Base-by-base conservation (phyloP, 2,329 filamentous ascomycete genomes). In the Leptographium lundbergii region DNA sequence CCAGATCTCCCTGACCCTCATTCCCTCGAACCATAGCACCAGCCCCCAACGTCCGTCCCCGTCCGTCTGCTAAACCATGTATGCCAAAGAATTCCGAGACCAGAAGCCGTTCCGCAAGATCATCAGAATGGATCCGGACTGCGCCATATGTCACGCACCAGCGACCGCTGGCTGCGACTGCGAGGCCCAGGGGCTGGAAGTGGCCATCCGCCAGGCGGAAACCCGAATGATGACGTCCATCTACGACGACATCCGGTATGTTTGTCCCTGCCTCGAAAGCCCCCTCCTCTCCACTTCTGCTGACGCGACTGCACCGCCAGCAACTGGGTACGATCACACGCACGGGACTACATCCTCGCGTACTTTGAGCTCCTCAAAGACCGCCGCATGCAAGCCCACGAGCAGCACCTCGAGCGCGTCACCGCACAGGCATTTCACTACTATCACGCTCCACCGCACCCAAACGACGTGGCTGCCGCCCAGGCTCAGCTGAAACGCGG, bases 111-210 rank as follows among this genome's bases (percentile, higher is more conserved):
- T 68, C 66, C 73, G 74, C 66, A 80, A 78, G 71, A 69, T 73
- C 62, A 77, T 80, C 70, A 84, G 77, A 70, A 86, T 86, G 81
- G 84, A 87, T 66, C 84, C 84, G 51, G 81, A 86, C 71, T 87
- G 84, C 71, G 84, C 84, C 57, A 83, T 87, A 67, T 87, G 84
- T 70, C 76, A 76, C 66, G 76, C 78, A 63, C 81, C 84, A 62
- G 82, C 83, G 53, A 75, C 74, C 50, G 68, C 77, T 65, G 75
- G 74, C 62, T 87, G 84, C 69, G 81, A 84, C 64, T 87, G 84
- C 68, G 84, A 87, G 73, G 81, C 81, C 57, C 84, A 82, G 65
- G 80, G 82, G 32, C 75, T 87, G 34, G 82, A 86, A 64, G 71
- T 79, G 59, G 83, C 84, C 61, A 75, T 87, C 51, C 75, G 77